phyloP scores from a whole-genome alignment of 176 grass and related monocot species.

The Dactylis glomerata region DNA sequence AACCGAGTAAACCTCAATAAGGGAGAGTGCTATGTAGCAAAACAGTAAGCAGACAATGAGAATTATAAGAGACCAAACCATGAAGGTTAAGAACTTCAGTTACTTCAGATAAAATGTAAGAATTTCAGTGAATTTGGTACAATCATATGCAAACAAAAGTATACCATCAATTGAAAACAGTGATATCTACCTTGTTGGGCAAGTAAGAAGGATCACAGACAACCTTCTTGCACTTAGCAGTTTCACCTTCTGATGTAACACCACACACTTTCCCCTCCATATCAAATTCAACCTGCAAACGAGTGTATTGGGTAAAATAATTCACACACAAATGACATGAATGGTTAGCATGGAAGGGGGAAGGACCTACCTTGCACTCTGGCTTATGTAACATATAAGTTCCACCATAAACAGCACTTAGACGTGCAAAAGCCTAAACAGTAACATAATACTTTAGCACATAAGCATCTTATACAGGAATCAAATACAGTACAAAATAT shows the following conservation, averaged over 20 bases:
- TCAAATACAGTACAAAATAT: background rate
- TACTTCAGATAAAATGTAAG: constrained; percentile 4
- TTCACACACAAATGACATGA: background rate
- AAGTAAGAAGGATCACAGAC: constrained; percentile 97
- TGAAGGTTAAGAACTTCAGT: background rate
- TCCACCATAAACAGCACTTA: constrained; percentile 96
- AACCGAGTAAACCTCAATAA: background rate
- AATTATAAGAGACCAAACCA: background rate
- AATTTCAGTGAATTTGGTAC: background rate
- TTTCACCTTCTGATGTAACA: constrained; percentile 95
- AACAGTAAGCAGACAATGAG: background rate
- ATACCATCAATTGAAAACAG: background rate
- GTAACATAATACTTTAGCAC: constrained; percentile 14
- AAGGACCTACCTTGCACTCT: constrained; percentile 74
- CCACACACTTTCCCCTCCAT: constrained; percentile 87
- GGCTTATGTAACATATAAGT: constrained; percentile 95
- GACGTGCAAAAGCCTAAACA: constrained; percentile 82
- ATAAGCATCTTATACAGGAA: constrained; percentile 13
- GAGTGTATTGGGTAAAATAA: background rate
- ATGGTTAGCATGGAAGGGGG: background rate
- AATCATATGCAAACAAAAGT: background rate
- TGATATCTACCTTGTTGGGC: constrained; percentile 60
- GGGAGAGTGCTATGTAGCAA: background rate
- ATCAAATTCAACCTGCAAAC: constrained; percentile 84
- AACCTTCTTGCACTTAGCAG: constrained; percentile 87